These are phyloP conservation scores for Pyrenophora graminea DNA, from an alignment of 2,329 filamentous ascomycete genomes.

Conservation along the genomic window DNA sequence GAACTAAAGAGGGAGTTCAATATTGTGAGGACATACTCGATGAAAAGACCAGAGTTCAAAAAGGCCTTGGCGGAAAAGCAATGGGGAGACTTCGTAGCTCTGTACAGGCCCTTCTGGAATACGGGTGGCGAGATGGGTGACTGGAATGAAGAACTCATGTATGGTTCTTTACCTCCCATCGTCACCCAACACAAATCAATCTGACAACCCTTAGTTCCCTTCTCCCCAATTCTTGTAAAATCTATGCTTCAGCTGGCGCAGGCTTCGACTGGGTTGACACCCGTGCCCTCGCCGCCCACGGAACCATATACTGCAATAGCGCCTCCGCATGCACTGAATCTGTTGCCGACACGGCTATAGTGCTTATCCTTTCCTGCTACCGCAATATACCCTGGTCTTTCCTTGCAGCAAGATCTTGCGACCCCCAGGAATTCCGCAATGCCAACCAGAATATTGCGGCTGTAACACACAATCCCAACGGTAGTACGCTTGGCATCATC, in stretches of 20 bases:
- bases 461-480: constrained; percentile 66
- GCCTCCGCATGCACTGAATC: constrained; percentile 72
- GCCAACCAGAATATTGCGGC: constrained; percentile 65
- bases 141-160: constrained; percentile 64
- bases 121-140: constrained; percentile 68
- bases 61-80: constrained; percentile 42
- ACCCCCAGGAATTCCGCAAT: constrained; percentile 55
- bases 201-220: constrained; percentile 6
- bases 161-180: not conserved
- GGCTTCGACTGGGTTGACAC: constrained; percentile 68
- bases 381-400: constrained; percentile 69
- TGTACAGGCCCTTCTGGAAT: constrained; percentile 66
- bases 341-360: constrained; percentile 72
- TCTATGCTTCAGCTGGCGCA: constrained; percentile 60
- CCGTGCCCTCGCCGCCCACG: constrained; percentile 63
- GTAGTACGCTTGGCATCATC: constrained; percentile 66
- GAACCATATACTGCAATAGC: constrained; percentile 73
- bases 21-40: constrained; percentile 47
- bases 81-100: constrained; percentile 52
- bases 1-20: constrained; percentile 44
- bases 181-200: not conserved
- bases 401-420: constrained; percentile 56
- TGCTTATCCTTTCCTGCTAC: constrained; percentile 71
- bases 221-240: not conserved
- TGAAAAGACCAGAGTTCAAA: constrained; percentile 48